These are phyloP conservation scores for Cyberlindnera euphorbiiphila DNA, from an alignment of 805 yeast species.

Conservation along the genomic window DNA sequence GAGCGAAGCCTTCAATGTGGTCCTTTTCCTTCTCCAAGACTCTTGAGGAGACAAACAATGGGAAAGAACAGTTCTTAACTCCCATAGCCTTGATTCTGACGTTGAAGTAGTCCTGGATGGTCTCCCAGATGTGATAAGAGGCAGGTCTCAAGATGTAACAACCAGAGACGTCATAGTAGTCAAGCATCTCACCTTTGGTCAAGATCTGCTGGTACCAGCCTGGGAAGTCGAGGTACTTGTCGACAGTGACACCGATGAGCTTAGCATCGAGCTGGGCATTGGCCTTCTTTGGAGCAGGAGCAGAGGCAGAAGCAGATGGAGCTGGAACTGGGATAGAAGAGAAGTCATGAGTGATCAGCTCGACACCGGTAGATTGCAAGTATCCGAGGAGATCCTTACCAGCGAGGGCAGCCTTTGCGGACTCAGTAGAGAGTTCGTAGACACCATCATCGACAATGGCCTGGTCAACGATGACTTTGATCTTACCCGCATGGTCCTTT, in stretches of 20 bases:
- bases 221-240: constrained; percentile 87
- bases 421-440: constrained; percentile 45
- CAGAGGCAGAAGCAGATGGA: constrained; percentile 23
- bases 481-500: constrained; percentile 47
- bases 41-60: constrained; percentile 92
- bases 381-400: constrained; percentile 45
- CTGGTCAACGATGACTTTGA: constrained; percentile 60
- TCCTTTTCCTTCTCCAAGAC: constrained; percentile 97
- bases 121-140: constrained; percentile 93
- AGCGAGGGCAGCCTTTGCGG: constrained; percentile 47
- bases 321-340: constrained; percentile 37
- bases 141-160: constrained; percentile 97
- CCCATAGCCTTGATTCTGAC: constrained; percentile 77
- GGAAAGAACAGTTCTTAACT: constrained; percentile 94
- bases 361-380: constrained; percentile 49
- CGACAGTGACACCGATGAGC: constrained; percentile 92
- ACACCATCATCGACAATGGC: constrained; percentile 27
- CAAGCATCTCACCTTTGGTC: constrained; percentile 97
- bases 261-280: constrained; percentile 75
- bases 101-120: constrained; percentile 86
- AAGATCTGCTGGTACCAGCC: constrained; percentile 97
- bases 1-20: constrained; percentile 98
- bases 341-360: constrained; percentile 52
- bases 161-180: constrained; percentile 97
- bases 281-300: constrained; percentile 27